These are phyloP conservation scores for Rhododendron ovatum DNA, from an alignment of 148 eudicot genomes.

Conservation along the genomic window DNA sequence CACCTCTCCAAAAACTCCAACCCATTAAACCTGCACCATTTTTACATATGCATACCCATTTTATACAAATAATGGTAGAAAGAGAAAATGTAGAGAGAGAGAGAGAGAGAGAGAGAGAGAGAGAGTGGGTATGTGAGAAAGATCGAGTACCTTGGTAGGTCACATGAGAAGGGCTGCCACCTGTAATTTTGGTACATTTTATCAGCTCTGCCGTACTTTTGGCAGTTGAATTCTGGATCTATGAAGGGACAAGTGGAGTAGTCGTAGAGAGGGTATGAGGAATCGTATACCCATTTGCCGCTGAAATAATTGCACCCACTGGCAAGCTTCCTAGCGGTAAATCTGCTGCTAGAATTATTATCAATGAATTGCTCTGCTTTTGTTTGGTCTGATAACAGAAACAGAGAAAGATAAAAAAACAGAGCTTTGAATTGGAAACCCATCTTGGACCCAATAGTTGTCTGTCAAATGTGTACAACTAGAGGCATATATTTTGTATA, in stretches of 20 bases:
- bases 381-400: constrained; percentile 13
- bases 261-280: constrained; percentile 71
- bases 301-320: constrained; percentile 51
- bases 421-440: constrained; percentile 24
- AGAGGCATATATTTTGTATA: neutral
- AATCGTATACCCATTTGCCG: constrained; percentile 91
- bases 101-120: constrained; percentile 1
- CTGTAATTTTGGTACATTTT: constrained; percentile 57
- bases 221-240: constrained; percentile 68
- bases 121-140: neutral
- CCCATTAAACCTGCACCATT: constrained; percentile 67
- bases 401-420: constrained; percentile 31
- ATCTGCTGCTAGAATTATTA: neutral
- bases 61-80: neutral
- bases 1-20: constrained; percentile 55
- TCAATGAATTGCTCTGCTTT: constrained; percentile 11
- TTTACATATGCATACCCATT: neutral
- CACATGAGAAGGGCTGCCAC: constrained; percentile 80
- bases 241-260: constrained; percentile 68
- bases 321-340: constrained; percentile 22
- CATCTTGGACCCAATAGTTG: constrained; percentile 17
- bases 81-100: constrained; percentile 6
- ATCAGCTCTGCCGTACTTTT: constrained; percentile 70
- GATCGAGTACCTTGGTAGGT: constrained; percentile 54
- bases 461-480: neutral